Evolutionary conservation across 176 grass and related monocot genomes (phyloP).

Genomic region (Urochloa ruziziensis): DNA sequence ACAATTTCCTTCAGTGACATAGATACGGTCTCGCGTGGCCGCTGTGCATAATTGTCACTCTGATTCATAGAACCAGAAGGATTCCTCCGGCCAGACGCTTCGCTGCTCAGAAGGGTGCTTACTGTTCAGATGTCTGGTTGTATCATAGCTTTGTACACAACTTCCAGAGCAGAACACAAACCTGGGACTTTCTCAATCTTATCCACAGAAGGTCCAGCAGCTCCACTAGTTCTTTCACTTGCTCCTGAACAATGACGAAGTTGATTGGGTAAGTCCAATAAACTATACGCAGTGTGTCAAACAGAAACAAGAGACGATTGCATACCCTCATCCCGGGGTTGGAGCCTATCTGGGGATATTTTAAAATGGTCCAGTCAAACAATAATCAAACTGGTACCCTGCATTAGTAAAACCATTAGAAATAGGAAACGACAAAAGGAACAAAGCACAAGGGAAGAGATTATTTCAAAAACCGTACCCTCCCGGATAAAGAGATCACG

Average conservation of each 20-base stretch:
- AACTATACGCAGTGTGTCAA: not conserved
- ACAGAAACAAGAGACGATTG: not conserved
- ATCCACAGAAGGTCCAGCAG: constrained; percentile 49
- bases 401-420: constrained; percentile 20
- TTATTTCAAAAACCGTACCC: constrained; percentile 29
- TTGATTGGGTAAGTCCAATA: constrained; percentile 18
- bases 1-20: constrained; percentile 57
- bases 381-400: constrained; percentile 78
- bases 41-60: constrained; percentile 49
- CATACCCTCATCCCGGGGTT: constrained; percentile 53
- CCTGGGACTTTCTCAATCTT: constrained; percentile 58
- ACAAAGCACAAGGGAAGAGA: not conserved
- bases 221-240: constrained; percentile 50
- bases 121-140: not conserved
- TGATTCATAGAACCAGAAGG: constrained; percentile 51
- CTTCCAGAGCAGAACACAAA: constrained; percentile 12
- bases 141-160: not conserved
- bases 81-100: constrained; percentile 54
- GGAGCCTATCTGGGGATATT: constrained; percentile 71
- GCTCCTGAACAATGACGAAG: constrained; percentile 29
- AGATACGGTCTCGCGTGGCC: constrained; percentile 37
- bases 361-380: constrained; percentile 85
- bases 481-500: constrained; percentile 77
- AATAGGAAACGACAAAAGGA: not conserved
- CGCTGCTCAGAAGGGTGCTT: constrained; percentile 33